Conservation (phyloP, 139 green algal genomes). For the Diplosphaera chodatii region DNA sequence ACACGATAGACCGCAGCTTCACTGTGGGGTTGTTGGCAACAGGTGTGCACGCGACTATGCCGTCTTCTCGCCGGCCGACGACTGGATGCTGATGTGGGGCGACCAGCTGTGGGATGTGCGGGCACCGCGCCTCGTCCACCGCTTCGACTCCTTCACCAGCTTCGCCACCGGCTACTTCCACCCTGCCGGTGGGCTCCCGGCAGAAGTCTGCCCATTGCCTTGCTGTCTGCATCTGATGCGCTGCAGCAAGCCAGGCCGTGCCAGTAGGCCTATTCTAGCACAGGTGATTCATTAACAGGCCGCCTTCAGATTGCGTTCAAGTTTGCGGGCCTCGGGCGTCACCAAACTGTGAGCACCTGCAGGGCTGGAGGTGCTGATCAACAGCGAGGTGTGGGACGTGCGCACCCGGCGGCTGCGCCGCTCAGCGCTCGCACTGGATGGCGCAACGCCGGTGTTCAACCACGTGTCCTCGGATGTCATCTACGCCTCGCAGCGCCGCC, state of each 20-base stretch:
- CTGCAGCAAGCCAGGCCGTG: no score
- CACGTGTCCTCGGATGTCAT: conserved; percentile 38
- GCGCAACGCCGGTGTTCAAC: conserved; percentile 32
- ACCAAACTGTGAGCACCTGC: no score
- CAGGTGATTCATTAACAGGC: no score
- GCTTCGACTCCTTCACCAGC: conserved; percentile 62
- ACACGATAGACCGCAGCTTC: no score
- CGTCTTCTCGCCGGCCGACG: conserved; percentile 31
- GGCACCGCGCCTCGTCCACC: conserved; percentile 34
- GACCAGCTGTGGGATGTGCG: conserved; percentile 63
- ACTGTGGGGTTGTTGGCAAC: no score
- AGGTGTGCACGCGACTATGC: no score
- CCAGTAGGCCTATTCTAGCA: no score
- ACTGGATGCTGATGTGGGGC: conserved; percentile 58
- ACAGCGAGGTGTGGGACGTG: conserved; percentile 72
- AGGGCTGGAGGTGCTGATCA: conserved; percentile 65
- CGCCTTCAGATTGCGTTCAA: no score
- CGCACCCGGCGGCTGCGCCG: conserved; percentile 53
- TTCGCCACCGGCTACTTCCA: conserved; percentile 50
- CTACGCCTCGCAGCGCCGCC: conserved; percentile 34
- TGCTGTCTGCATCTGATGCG: no score
- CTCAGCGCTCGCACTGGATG: conserved; percentile 56
- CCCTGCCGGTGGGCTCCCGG: conserved; percentile 17
- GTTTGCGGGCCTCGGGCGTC: no score
- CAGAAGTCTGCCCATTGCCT: no score